phyloP scores from a whole-genome alignment of 2,329 filamentous ascomycete genomes.

The Fusarium sp. region DNA sequence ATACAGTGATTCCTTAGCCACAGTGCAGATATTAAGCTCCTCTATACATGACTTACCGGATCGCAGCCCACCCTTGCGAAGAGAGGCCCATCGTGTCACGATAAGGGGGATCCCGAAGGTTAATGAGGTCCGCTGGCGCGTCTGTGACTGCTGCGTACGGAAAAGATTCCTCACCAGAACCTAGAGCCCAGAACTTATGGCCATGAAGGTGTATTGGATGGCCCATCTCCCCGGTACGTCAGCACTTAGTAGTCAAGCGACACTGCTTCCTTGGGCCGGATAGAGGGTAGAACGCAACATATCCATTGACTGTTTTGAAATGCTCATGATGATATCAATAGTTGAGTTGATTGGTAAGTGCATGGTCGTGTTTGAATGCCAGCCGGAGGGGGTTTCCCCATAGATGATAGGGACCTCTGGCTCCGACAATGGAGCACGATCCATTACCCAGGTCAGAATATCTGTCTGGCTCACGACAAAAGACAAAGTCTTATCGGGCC shows the following conservation, averaged over 20 bases:
- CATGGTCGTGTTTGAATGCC: background rate
- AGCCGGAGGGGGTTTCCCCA: background rate
- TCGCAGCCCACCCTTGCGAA: background rate
- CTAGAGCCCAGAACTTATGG: background rate
- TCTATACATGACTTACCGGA: background rate
- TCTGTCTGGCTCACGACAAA: background rate
- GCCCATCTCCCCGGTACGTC: background rate
- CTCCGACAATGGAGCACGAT: background rate
- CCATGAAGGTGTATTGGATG: background rate
- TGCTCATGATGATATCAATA: background rate
- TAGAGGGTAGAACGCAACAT: background rate
- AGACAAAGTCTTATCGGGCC: background rate
- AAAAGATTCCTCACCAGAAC: background rate
- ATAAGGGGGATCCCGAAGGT: background rate
- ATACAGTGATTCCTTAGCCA: background rate
- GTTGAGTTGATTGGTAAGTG: background rate
- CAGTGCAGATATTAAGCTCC: background rate
- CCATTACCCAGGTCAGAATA: background rate
- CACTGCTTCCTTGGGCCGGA: background rate
- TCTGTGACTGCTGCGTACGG: background rate
- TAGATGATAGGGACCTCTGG: background rate
- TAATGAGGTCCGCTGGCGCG: background rate
- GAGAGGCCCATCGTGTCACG: background rate
- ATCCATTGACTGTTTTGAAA: background rate
- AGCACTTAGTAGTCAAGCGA: background rate